Percentiles rank a stretch among this genome's conserved stretches.
Evolutionary conservation across 2,329 filamentous ascomycete species (phyloP).

Genomic region (Colletotrichum falcatum): DNA sequence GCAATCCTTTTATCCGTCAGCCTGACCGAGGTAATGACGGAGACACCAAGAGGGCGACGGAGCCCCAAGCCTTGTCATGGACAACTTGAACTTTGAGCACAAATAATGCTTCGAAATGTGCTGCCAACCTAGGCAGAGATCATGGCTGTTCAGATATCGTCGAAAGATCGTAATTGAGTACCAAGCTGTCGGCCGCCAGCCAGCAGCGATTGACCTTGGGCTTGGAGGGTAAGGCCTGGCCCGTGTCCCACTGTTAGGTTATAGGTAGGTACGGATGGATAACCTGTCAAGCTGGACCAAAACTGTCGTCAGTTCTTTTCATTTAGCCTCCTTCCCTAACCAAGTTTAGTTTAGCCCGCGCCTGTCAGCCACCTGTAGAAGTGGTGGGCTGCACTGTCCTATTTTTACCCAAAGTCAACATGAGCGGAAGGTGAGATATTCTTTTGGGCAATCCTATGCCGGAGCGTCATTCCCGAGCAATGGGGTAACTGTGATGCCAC

Average conservation of each 20-base stretch:
- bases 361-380: conserved; percentile 2
- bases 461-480: conserved; percentile 7
- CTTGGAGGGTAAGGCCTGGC: conserved; percentile 19
- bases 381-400: not conserved
- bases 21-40: not conserved
- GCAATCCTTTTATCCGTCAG: conserved; percentile 13
- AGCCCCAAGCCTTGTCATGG: not conserved
- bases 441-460: not conserved
- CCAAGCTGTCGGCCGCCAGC: not conserved
- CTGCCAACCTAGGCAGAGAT: not conserved
- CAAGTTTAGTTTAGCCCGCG: conserved; percentile 13
- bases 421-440: not conserved
- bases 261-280: too few relatives aligned
- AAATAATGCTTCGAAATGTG: not conserved
- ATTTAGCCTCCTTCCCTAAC: conserved; percentile 7
- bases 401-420: conserved; percentile 2
- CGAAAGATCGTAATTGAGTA: conserved; percentile 1
- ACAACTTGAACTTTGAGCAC: not conserved
- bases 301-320: not conserved
- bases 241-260: conserved; percentile 15
- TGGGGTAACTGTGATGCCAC: not conserved
- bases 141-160: not conserved
- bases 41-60: not conserved
- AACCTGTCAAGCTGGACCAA: not conserved
- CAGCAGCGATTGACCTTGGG: conserved; percentile 30